Base-by-base conservation (phyloP, 192 early-diverging fungal species). In the Backusella mclennaniae region DNA sequence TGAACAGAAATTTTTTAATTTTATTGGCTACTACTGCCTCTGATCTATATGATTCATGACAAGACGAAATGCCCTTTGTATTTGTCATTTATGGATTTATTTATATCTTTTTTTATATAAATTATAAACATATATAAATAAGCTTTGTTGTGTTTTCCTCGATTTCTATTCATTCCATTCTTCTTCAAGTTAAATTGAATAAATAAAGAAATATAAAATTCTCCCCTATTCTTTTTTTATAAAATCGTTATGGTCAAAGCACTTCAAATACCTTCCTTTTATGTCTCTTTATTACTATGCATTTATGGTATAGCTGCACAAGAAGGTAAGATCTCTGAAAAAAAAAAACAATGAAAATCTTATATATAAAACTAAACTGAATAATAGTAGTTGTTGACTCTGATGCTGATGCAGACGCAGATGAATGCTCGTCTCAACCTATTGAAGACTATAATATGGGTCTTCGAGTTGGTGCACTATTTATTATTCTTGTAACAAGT, bases 401-500 rank as follows among this genome's bases (percentile, higher is more conserved):
- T 11, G 11, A 12, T 14, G 11, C 23, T 29, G 23, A 29, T 14
- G 3, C 56, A 9, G 23, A 68, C 2, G 23, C 23, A 21, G 26
- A 67, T 42, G 63, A 39, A 31, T 74, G 73, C 23, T n/a, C 73
- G 4, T 59, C 73, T 42, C 11, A 23, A 9, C 33, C 38, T 9
- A 42, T 69, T 69, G 80, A 77, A 19, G 39, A 76, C 33, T 83
- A 83, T 19, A 71, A 83, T 17, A 44, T 83, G 71, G 66, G 74
- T 0, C 11, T 83, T 6, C 74, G 75, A 29, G 39, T 83, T 71
- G 82, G 82, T 6, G 44, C 77, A 19, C n/a, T 83, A 36, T 83
- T 83, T 42, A 83, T 83, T 38, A 76, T 83, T 26, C n/a, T 79
- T 8, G 74, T 26, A 11, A 77, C 77, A 19, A 77, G 75, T 29